phyloP scores from a whole-genome alignment of 2,329 filamentous ascomycete species.

The Fusarium luffae region DNA sequence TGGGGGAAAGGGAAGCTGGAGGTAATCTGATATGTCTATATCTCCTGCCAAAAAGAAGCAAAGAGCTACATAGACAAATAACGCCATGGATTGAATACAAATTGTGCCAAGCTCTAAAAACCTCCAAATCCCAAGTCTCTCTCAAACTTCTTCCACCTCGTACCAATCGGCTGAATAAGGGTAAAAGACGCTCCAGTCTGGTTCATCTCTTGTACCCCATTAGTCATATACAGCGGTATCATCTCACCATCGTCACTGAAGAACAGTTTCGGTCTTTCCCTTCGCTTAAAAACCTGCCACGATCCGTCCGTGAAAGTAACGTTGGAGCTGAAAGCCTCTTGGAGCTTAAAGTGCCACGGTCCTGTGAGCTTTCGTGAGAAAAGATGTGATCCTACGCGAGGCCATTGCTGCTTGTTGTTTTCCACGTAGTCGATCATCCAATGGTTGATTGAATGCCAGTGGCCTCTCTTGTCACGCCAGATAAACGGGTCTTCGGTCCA shows the following conservation, averaged over 20 bases:
- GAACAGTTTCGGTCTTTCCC: conserved; percentile 61
- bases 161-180: conserved; percentile 27
- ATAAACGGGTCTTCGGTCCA: conserved; percentile 50
- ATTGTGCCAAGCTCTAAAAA: not conserved
- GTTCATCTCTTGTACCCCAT: conserved; percentile 57
- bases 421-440: conserved; percentile 47
- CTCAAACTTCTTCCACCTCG: conserved; percentile 29
- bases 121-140: not conserved
- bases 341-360: conserved; percentile 47
- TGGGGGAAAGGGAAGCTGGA: too few relatives aligned
- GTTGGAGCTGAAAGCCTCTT: conserved; percentile 46
- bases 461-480: conserved; percentile 49
- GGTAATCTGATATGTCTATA: too few relatives aligned
- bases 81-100: not conserved
- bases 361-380: conserved; percentile 44
- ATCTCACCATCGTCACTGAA: conserved; percentile 57
- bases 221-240: conserved; percentile 59
- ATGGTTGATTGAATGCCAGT: conserved; percentile 50
- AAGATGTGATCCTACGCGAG: conserved; percentile 47
- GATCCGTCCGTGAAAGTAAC: conserved; percentile 54
- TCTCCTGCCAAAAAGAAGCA: not conserved
- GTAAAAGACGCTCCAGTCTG: conserved; percentile 26
- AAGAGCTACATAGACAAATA: fast-evolving
- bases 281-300: conserved; percentile 52
- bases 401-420: conserved; percentile 42